These are phyloP conservation scores for Fusarium euwallaceae DNA, from an alignment of 2,329 filamentous ascomycete species.

Conservation along the genomic window DNA sequence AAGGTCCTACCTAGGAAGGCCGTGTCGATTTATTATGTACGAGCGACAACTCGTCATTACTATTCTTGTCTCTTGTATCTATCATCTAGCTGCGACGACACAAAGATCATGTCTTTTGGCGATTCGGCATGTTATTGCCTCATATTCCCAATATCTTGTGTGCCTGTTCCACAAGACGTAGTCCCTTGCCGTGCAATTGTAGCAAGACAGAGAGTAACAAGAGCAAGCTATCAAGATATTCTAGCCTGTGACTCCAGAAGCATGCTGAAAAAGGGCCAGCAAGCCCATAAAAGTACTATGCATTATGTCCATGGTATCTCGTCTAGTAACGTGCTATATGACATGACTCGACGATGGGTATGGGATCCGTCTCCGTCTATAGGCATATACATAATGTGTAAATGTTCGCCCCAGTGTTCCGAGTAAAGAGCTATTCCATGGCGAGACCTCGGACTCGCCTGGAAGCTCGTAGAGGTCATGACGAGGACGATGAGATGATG, in stretches of 20 bases:
- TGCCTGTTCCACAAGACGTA: background rate
- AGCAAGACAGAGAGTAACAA: background rate
- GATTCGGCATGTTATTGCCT: background rate
- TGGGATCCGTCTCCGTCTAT: conserved; percentile 3
- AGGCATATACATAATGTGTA: background rate
- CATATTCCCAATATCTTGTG: background rate
- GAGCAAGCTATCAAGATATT: background rate
- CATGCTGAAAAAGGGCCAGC: conserved; percentile 1
- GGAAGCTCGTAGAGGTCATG: background rate
- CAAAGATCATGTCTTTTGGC: background rate
- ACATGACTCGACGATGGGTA: background rate
- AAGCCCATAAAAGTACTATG: conserved; percentile 4
- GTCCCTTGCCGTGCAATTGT: background rate
- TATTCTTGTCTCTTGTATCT: conserved; percentile 2
- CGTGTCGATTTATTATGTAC: conserved; percentile 46
- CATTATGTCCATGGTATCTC: conserved; percentile 4
- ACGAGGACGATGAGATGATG: background rate
- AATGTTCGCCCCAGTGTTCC: background rate
- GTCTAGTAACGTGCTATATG: conserved; percentile 1
- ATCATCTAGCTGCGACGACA: background rate
- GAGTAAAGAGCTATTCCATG: background rate
- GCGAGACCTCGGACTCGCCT: background rate
- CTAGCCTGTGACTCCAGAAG: background rate
- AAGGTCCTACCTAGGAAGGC: conserved; percentile 44
- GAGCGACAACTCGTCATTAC: conserved; percentile 15